Base-by-base conservation (phyloP, 73 alveolate species). In the Breviolum minutum region DNA sequence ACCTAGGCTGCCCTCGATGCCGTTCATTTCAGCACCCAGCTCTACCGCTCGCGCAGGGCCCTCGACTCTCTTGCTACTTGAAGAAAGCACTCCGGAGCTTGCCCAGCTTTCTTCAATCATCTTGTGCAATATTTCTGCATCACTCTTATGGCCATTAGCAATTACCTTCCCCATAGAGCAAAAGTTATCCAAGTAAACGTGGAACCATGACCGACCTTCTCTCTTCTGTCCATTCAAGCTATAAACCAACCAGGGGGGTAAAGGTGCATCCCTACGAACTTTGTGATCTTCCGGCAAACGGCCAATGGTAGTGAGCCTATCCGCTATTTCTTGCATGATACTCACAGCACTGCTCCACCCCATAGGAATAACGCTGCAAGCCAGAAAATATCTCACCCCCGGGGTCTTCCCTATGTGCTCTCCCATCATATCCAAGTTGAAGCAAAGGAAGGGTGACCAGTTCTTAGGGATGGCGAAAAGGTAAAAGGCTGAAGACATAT, bases 141-240 rank as follows among this genome's bases (percentile, higher is more conserved):
- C 62, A 8, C 16, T 32, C 6, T 64, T 7, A 32, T 7, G 20
- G 22, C 14, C 88, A 11, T 32, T 32, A 32, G 8, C 14, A 6
- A 16, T 9, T 14, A 32, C 48, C 69, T 32, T 32, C 8, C 60
- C 27, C 89, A 32, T 81, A 10, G 70, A n/a, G 16, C 69, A 54
- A n/a, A 69, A 70, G 73, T 88, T 88, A 86, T 88, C 95, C 63
- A 88, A 40, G 73, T 88, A 69, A n/a, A 88, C 95, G 14, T 88
- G 95, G 71, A n/a, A 88, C 86, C 85, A 88, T 17, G 86, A 48
- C 8, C 69, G 63, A 5, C 69, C 7, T 22, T 14, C n/a, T n/a
- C 19, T 5, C 27, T 5, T 61, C 62, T 29, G 10, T 60, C 71
- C 9, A 8, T 20, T 8, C 61, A 54, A 63, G 22, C 22, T 12